phyloP scores from a whole-genome alignment of 306 rosid genomes.

The Medicago truncatula region DNA sequence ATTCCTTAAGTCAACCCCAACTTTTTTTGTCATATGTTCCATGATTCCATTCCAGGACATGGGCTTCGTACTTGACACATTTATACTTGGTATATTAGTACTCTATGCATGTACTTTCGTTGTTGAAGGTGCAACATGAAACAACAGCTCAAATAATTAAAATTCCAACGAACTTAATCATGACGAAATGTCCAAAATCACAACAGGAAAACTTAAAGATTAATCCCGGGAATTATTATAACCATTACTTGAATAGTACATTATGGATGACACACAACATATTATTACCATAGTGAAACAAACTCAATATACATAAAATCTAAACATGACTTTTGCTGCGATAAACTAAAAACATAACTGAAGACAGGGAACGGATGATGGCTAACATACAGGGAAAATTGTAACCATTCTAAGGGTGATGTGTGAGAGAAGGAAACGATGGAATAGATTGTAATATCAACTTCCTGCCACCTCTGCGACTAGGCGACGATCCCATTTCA shows the following conservation, averaged over 20 bases:
- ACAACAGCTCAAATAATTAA: neutral
- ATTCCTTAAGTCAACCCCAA: neutral
- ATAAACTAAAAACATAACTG: slow-evolving; percentile 23
- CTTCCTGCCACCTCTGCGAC: slow-evolving; percentile 78
- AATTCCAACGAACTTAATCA: too few species aligned
- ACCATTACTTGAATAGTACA: slow-evolving; percentile 39
- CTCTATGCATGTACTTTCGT: neutral
- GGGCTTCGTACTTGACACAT: neutral
- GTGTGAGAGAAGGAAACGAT: slow-evolving; percentile 78
- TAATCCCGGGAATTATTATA: too few species aligned
- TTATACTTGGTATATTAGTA: neutral
- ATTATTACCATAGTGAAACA: slow-evolving; percentile 53
- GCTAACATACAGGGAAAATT: slow-evolving; percentile 28
- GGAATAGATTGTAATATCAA: slow-evolving; percentile 90
- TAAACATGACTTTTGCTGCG: slow-evolving; percentile 40
- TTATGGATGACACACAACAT: slow-evolving; percentile 45
- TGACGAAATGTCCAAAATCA: too few species aligned
- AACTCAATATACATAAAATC: slow-evolving; percentile 47
- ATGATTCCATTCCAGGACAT: neutral
- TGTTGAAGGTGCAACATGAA: neutral
- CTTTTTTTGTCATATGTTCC: neutral
- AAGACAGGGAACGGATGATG: neutral
- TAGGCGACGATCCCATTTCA: slow-evolving; percentile 66
- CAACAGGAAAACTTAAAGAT: too few species aligned
- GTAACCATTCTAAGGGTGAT: slow-evolving; percentile 54